These are phyloP conservation scores for Alectoria sarmentosa DNA, from an alignment of 495 filamentous ascomycete species.

Conservation along the genomic window DNA sequence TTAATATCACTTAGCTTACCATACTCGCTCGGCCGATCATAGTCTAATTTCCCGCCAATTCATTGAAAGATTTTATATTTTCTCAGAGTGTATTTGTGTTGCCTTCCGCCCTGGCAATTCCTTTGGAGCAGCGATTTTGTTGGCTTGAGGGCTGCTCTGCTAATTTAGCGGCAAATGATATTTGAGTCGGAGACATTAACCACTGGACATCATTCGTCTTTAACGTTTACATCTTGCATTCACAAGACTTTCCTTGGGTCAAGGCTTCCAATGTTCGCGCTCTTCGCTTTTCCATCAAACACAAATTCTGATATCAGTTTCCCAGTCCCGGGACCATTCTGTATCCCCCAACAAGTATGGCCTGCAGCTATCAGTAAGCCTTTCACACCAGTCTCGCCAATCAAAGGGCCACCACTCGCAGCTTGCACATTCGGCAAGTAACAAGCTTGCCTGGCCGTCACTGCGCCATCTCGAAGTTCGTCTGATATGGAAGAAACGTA, in stretches of 20 bases:
- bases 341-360: conserved; percentile 91
- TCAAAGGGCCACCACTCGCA: conserved; percentile 61
- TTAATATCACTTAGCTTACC: too few relatives aligned
- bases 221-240: conserved; percentile 8
- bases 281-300: conserved; percentile 70
- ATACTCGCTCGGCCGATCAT: too few relatives aligned
- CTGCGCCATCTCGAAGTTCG: conserved; percentile 64
- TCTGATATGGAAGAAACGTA: conserved; percentile 74
- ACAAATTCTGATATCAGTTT: conserved; percentile 82
- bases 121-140: too few relatives aligned
- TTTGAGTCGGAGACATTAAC: too few relatives aligned
- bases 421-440: conserved; percentile 75
- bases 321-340: conserved; percentile 89
- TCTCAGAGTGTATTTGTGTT: too few relatives aligned
- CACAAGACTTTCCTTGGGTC: conserved; percentile 56
- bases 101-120: too few relatives aligned
- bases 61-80: too few relatives aligned
- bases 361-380: conserved; percentile 81
- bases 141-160: too few relatives aligned
- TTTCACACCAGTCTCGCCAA: conserved; percentile 66
- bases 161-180: too few relatives aligned
- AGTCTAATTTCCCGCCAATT: too few relatives aligned
- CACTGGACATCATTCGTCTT: too few relatives aligned
- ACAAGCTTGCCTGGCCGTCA: conserved; percentile 83
- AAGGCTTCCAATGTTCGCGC: conserved; percentile 62